Base-by-base conservation (phyloP, 2,329 filamentous ascomycete species). In the Shiraia sp. region DNA sequence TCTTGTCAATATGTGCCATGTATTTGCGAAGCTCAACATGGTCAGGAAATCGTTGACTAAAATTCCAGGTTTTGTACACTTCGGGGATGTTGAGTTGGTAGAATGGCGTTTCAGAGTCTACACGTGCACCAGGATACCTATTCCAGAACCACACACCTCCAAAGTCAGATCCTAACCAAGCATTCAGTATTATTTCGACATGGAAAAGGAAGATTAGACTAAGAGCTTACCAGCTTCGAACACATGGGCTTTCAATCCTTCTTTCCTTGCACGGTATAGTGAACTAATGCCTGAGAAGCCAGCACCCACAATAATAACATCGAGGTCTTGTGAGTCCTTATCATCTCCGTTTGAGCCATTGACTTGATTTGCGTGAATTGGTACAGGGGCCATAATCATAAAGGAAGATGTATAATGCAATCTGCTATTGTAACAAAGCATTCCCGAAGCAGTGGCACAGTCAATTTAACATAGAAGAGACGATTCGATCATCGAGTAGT, bases 61-160 rank as follows among this genome's bases (percentile, higher is more conserved):
- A 66, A 22, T 34, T 45, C 52, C 51, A 64, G 0, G 42, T 55
- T 10, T 59, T 50, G 36, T 59, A 64, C 2, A 63, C 55, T 28
- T 57, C 56, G 2, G 53, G 58, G 15, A 63, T 61, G 42, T 45
- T 53, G 30, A 65, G 53, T 38, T 65, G 59, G 41, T 66, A 66
- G 33, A 60, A 59, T 9, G 62, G 61, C 4, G 42, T 50, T 39
- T 63, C 62, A 8, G 47, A 52, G 35, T 66, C 62, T 7, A 65
- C 61, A 6, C 62, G 55, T 2, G 63, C 64, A 6, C 61, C 64
- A 2, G 64, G 63, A 27, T 68, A 68, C 19, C 31, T 10, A 22
- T 44, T 44, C 55, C 61, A 66, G 37, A 57, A 47, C 61, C 55
- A 58, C 23, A 50, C 49, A 28, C 54, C 47, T 12, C 57, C 57